Percentiles rank a stretch among this genome's conserved stretches.
phyloP scores from a whole-genome alignment of 345 rosid genomes.

The Aquilaria malaccensis region DNA sequence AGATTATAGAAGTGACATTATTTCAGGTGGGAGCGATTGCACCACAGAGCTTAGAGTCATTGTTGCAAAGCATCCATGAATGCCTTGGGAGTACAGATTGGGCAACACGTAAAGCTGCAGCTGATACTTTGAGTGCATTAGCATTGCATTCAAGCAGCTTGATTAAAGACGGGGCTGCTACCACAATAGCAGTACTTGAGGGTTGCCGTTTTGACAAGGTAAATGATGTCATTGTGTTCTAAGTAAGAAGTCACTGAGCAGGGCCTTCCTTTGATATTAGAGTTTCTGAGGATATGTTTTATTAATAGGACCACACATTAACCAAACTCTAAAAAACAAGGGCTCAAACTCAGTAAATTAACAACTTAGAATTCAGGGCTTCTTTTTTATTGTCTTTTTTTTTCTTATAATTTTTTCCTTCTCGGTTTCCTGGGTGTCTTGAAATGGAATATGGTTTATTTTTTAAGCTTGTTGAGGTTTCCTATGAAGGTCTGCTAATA shows the following conservation, averaged over 20 bases:
- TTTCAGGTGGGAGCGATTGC: conserved; percentile 89
- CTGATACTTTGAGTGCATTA: conserved; percentile 70
- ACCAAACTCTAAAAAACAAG: neutral
- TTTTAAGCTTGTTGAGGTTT: too few species aligned
- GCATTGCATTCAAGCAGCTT: conserved; percentile 75
- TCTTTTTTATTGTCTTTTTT: neutral
- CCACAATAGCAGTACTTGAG: conserved; percentile 69
- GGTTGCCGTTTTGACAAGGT: conserved; percentile 96
- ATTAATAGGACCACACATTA: too few species aligned
- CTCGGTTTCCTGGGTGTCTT: too few species aligned
- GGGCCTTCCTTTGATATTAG: too few species aligned
- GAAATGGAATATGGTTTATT: too few species aligned
- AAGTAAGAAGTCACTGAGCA: neutral
- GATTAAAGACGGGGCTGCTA: conserved; percentile 53
- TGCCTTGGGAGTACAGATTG: conserved; percentile 95
- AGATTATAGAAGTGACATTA: conserved; percentile 9
- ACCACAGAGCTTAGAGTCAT: conserved; percentile 68
- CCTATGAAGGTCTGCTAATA: too few species aligned
- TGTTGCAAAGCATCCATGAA: conserved; percentile 79
- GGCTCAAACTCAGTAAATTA: too few species aligned
- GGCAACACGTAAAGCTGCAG: conserved; percentile 96
- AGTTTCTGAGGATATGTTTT: too few species aligned
- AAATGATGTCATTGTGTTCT: conserved; percentile 5
- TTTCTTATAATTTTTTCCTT: too few species aligned
- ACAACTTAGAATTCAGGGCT: neutral